Evolutionary conservation across 2,329 filamentous ascomycete species (phyloP), one percentile per base, ranked within the genome.

Genomic region (Xylaria sp.): DNA sequence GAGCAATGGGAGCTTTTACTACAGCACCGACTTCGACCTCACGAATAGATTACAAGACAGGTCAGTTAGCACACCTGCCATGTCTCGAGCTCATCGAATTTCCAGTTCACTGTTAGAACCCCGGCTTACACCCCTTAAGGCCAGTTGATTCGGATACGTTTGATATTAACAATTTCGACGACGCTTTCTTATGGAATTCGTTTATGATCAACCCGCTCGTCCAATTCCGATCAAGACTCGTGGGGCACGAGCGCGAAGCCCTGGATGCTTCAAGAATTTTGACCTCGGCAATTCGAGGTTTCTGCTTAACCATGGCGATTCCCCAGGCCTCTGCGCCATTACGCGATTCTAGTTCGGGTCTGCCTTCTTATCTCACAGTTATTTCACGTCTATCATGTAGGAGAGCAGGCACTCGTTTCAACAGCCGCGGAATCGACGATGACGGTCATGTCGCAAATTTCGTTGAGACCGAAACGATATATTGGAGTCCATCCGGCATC

Each of bases 381-480:
- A 94, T 97, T 63, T 97, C 94, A 1, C 85, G 94, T 37, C 79
- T 97, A 44, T 97, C 94, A 1, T 97, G 92, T 70, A 83, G 87
- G 67, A 85, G 93, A 76, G 94, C 94, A 16, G 94, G 94, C 19
- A 99, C 94, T 13, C 84, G 94, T 47, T 99, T 97, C 80, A 97
- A 97, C 73, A 89, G 93, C n/a, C 84, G 94, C 66, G 94, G 94
- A 46, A 96, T 99, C 65, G 94, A 99, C 70, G 94, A 99, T 72
- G 92, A 97, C 70, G 94, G 94, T 11, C 91, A 97, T 68, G 94
- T 97, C 34, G 92, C 94, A 62, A 99, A 99, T 74, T 99, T 96
- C 74, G 94, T 97, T n/a, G 94, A 99, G 75, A 94, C 92, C 0
- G 94, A 99, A 75, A 96, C 92, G 0, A 86, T 93, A 47, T 92